Evolutionary conservation across 192 early-diverging fungal genomes (phyloP), one percentile per base, ranked within the genome.

Genomic region (Paraglomus occultum): DNA sequence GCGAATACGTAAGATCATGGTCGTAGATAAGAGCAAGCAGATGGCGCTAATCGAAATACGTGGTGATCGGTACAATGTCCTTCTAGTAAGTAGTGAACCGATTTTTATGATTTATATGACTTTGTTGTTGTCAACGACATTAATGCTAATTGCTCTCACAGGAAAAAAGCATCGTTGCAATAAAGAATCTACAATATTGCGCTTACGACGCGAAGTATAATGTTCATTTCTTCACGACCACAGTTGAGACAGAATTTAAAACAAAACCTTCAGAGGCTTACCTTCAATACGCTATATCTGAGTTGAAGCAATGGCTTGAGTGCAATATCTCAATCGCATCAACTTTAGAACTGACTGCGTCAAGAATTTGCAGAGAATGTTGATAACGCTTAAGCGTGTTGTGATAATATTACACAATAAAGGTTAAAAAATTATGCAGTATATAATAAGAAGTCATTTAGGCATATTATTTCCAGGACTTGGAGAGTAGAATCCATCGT

Each of bases 231-330:
- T 23, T 78, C 14, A 63, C 66, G 23, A 50, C 67, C 38, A 49
- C 64, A 11, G 74, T 72, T 20, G 74, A 78, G 15, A 69, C 48
- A 11, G 74, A 73, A 40, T 15, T 73, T n/a, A 65, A 50, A 51
- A 22, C 14, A 3, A 51, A 23, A 50, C 22, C 63, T 14, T 38
- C 31, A n/a, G 63, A 65, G 40, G 22, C 8, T 43, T 51, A 65
- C 17, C 39, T 39, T 14, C 22, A 8, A 38, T 22, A 50, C 8
- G 63, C 63, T 12, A 65, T 31, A 31, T 31, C 31, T 31, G 31
- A 31, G 31, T 31, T 31, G 31, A 31, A 31, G 31, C 31, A 31
- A 31, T 31, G 31, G 31, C 31, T 31, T 31, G 31, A 31, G 31
- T 31, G 31, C 31, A 31, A 31, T 31, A 3, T 3, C 31, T 31